Evolutionary conservation across 2,329 filamentous ascomycete species (phyloP), one percentile per base, ranked within the genome.

Genomic region (Immersiporthe knoxdaviesiana): DNA sequence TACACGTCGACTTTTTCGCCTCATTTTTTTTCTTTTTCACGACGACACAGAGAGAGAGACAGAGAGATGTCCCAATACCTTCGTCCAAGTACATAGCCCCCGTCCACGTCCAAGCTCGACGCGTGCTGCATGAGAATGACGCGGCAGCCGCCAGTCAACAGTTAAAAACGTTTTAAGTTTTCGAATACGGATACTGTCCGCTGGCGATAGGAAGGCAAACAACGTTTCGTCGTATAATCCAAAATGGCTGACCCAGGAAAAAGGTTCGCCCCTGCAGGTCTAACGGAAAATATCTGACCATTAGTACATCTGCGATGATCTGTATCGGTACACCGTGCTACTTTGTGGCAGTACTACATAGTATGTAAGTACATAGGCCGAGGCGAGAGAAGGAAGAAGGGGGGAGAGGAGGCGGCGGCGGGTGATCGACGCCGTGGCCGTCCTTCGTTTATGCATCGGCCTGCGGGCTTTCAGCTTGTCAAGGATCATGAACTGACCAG

Each of bases 391-490:
- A n/a, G n/a, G n/a, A n/a, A n/a, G n/a, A n/a, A n/a, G n/a, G n/a
- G n/a, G n/a, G n/a, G n/a, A 21, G 21, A 62, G 35, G 35, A 35
- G 35, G 35, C 35, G 41, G 35, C 44, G 21, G 64, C 64, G 65
- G 67, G 60, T 67, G 70, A 69, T 71, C 70, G 64, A 69, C 70
- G 56, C 65, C 44, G 41, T 30, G 24, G 16, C 37, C 62, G 62
- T 65, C 64, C 4, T 65, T 71, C 67, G 67, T 41, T 59, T 16
- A 24, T 27, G 61, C 41, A 37, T 35, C n/a, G 58, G 56, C 61
- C 44, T 39, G 58, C 52, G 56, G 52, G 64, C 67, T 67, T 71
- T 71, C 70, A 71, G 70, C 70, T 71, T 52, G 67, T 59, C 70
- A 69, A 65, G 70, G 70, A 71, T 71, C 64, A 62, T 32, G 59